A percentile compares a stretch with the other conserved stretches of the same genome.
phyloP scores from a whole-genome alignment of 345 rosid species.

The Passiflora organensis region DNA sequence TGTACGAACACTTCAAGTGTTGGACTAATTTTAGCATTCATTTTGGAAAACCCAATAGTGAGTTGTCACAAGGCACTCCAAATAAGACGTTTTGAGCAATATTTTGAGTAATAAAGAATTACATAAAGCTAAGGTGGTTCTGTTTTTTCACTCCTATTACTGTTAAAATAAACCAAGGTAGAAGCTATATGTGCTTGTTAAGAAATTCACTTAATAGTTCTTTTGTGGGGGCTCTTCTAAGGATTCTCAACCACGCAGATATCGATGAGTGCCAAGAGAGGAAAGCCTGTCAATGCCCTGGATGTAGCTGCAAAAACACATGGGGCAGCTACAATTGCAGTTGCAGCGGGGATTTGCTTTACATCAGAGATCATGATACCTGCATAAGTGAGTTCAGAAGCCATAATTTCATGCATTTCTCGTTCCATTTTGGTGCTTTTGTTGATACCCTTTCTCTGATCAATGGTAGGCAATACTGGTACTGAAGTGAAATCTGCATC shows the following conservation, averaged over 20 bases:
- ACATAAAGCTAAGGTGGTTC: neutral
- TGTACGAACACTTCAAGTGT: too few species aligned
- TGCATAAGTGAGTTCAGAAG: constrained; percentile 71
- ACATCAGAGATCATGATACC: constrained; percentile 88
- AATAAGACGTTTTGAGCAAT: too few species aligned
- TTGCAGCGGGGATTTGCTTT: constrained; percentile 83
- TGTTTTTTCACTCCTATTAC: neutral
- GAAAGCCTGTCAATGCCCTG: constrained; percentile 95
- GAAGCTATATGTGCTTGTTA: neutral
- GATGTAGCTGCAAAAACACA: constrained; percentile 87
- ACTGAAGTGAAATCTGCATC: constrained; percentile 75
- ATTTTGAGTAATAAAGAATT: neutral
- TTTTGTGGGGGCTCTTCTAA: neutral
- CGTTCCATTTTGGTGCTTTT: constrained; percentile 4
- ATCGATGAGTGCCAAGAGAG: constrained; percentile 88
- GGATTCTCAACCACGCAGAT: constrained; percentile 36
- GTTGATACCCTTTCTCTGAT: constrained; percentile 9
- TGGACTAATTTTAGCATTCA: too few species aligned
- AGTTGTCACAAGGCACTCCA: too few species aligned
- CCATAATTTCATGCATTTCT: neutral
- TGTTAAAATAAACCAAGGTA: neutral
- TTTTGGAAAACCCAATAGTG: too few species aligned
- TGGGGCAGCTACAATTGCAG: constrained; percentile 93
- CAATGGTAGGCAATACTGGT: constrained; percentile 59
- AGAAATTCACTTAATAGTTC: neutral